These are phyloP conservation scores for Epichloe gansuensis DNA, from an alignment of 2,329 filamentous ascomycete species.

Conservation along the genomic window DNA sequence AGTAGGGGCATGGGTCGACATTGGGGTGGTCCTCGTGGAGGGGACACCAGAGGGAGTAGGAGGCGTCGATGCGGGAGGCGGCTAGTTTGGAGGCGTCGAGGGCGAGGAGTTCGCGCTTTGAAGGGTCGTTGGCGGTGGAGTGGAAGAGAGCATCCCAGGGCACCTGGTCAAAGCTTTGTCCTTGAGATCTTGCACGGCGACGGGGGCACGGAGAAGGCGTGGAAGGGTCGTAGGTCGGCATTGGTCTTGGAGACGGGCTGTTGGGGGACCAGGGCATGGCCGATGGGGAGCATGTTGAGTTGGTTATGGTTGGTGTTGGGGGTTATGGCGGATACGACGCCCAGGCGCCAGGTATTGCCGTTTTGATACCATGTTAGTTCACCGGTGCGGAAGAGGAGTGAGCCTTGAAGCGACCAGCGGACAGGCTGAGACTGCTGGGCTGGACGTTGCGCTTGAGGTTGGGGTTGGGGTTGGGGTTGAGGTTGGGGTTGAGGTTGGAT, in stretches of 20 bases:
- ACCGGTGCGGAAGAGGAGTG: constrained; percentile 32
- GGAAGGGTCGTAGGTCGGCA: constrained; percentile 35
- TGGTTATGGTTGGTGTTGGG: constrained; percentile 14
- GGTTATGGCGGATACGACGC: constrained; percentile 26
- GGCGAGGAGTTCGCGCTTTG: constrained; percentile 28
- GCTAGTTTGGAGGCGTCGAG: constrained; percentile 41
- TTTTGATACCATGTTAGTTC: constrained; percentile 41
- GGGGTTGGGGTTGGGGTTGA: constrained; percentile 5
- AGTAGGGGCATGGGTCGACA: constrained; percentile 25
- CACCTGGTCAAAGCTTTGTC: constrained; percentile 29
- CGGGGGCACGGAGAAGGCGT: constrained; percentile 38
- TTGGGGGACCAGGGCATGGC: constrained; percentile 26
- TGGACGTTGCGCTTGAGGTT: constrained; percentile 11
- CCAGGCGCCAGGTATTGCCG: constrained; percentile 34
- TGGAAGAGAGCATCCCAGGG: constrained; percentile 29
- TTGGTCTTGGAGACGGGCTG: constrained; percentile 26
- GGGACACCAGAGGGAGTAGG: constrained; percentile 35
- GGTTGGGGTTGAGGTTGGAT: constrained; percentile 5
- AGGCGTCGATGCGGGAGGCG: constrained; percentile 35
- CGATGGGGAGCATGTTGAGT: constrained; percentile 29
- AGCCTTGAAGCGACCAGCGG: constrained; percentile 22
- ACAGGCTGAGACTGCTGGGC: constrained; percentile 7
- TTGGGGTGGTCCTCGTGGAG: constrained; percentile 18
- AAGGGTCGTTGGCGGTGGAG: constrained; percentile 19
- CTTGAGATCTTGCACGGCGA: constrained; percentile 26